phyloP scores from a whole-genome alignment of 768 basidiomycete genomes.

The Auricularia cornea region DNA sequence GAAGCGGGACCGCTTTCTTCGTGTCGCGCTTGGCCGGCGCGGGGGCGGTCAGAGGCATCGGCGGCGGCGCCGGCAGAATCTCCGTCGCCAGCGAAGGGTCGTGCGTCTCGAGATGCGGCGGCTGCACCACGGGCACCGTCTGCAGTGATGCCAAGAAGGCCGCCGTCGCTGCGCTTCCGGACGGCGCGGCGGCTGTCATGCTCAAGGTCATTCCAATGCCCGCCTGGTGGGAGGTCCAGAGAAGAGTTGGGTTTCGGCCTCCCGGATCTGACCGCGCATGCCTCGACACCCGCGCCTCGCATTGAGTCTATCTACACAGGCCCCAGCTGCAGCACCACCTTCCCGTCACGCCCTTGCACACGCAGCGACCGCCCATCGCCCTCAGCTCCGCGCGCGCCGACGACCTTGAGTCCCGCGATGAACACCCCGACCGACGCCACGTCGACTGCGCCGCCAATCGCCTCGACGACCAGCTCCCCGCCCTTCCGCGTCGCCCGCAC shows the following conservation, averaged over 20 bases:
- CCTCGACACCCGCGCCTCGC: neutral
- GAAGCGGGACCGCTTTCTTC: neutral
- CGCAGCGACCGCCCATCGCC: neutral
- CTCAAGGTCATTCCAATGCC: neutral
- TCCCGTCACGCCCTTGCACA: neutral
- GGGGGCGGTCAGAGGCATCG: slow-evolving; percentile 63
- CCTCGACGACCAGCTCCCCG: slow-evolving; percentile 23
- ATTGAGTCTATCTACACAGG: neutral
- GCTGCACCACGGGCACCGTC: slow-evolving; percentile 65
- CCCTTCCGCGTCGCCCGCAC: slow-evolving; percentile 29
- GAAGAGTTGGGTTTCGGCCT: neutral
- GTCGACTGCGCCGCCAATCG: slow-evolving; percentile 7
- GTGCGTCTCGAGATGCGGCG: slow-evolving; percentile 65
- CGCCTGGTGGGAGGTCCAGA: neutral
- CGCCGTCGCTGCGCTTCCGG: slow-evolving; percentile 39
- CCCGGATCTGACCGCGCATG: neutral
- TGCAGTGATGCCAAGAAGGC: slow-evolving; percentile 51
- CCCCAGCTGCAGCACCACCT: neutral
- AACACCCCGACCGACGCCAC: slow-evolving; percentile 5
- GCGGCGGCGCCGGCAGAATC: slow-evolving; percentile 82
- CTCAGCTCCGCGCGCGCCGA: neutral
- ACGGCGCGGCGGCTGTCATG: neutral
- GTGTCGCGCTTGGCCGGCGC: slow-evolving; percentile 61
- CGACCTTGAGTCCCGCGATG: neutral
- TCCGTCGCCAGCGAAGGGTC: slow-evolving; percentile 79